Conservation (phyloP, 2,329 filamentous ascomycete species). For the Penicillium sp. region DNA sequence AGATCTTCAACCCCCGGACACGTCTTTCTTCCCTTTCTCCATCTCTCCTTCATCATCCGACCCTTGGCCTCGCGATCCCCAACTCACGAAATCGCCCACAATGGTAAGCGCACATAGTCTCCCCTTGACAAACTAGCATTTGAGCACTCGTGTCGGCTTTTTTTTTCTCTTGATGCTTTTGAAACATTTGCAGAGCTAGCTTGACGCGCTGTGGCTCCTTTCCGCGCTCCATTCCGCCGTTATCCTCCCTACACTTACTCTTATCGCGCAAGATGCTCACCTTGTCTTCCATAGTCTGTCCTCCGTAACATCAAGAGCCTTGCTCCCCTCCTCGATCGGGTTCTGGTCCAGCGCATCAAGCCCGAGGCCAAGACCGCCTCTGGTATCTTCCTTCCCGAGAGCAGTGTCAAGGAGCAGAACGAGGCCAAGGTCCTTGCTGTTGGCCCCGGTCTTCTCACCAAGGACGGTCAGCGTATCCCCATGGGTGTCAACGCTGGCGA, state of each 20-base stretch:
- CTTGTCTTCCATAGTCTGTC: constrained; percentile 41
- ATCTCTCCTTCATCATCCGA: constrained; percentile 23
- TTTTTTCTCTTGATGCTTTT: neutral
- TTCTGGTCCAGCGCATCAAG: constrained; percentile 96
- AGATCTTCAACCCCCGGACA: constrained; percentile 31
- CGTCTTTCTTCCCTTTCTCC: constrained; percentile 26
- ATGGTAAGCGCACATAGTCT: constrained; percentile 18
- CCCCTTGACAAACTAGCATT: neutral
- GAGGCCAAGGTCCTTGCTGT: constrained; percentile 95
- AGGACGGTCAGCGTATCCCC: constrained; percentile 78
- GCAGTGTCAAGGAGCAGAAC: constrained; percentile 94
- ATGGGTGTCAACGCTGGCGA: constrained; percentile 81
- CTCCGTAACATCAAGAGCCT: constrained; percentile 95
- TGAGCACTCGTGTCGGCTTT: no score
- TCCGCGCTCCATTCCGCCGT: constrained; percentile 1
- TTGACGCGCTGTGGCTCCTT: neutral
- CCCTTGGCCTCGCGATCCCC: constrained; percentile 12
- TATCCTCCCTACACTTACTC: neutral
- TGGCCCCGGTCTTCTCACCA: constrained; percentile 80
- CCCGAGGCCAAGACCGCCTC: constrained; percentile 92
- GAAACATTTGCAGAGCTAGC: neutral
- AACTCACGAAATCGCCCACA: constrained; percentile 3
- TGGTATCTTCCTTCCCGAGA: constrained; percentile 97
- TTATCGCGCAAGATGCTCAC: constrained; percentile 4
- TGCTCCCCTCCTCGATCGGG: constrained; percentile 91